phyloP scores from a whole-genome alignment of 2,329 filamentous ascomycete species.

The Ramularia endophylla region DNA sequence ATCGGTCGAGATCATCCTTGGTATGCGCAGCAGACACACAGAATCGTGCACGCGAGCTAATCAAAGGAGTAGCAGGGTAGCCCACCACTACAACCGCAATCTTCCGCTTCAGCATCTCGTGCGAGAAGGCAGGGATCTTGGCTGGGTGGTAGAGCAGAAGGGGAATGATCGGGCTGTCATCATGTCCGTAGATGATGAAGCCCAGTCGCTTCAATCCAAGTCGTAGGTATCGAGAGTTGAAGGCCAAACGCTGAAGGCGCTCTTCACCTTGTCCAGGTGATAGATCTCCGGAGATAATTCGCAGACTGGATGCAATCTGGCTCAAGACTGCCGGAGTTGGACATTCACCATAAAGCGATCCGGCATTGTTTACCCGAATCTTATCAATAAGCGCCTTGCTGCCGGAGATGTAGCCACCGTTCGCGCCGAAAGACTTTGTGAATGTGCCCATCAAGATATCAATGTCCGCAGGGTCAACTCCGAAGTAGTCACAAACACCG shows the following conservation, averaged over 20 bases:
- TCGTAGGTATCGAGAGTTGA: conserved; percentile 98
- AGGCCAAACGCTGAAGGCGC: conserved; percentile 88
- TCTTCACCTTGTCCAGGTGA: conserved; percentile 90
- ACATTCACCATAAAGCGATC: conserved; percentile 79
- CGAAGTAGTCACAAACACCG: conserved; percentile 97
- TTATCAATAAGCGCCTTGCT: conserved; percentile 91
- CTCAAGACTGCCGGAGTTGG: conserved; percentile 81
- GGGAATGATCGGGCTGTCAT: conserved; percentile 96
- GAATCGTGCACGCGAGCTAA: conserved; percentile 91
- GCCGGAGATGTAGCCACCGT: conserved; percentile 89
- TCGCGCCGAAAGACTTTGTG: conserved; percentile 97
- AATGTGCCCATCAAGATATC: conserved; percentile 98
- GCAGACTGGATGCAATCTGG: conserved; percentile 82
- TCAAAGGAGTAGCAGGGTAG: conserved; percentile 92
- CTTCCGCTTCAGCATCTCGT: conserved; percentile 97
- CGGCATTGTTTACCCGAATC: conserved; percentile 77
- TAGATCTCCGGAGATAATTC: conserved; percentile 83
- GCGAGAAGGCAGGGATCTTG: conserved; percentile 97
- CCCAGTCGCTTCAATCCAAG: conserved; percentile 94
- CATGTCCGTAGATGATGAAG: conserved; percentile 94
- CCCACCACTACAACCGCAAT: conserved; percentile 97
- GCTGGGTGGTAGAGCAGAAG: conserved; percentile 95
- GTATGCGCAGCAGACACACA: conserved; percentile 95
- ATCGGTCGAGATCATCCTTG: conserved; percentile 92
- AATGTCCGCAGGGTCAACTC: conserved; percentile 77